These are phyloP conservation scores for Amanita subjunquillea DNA, from an alignment of 768 basidiomycete species.

Conservation along the genomic window DNA sequence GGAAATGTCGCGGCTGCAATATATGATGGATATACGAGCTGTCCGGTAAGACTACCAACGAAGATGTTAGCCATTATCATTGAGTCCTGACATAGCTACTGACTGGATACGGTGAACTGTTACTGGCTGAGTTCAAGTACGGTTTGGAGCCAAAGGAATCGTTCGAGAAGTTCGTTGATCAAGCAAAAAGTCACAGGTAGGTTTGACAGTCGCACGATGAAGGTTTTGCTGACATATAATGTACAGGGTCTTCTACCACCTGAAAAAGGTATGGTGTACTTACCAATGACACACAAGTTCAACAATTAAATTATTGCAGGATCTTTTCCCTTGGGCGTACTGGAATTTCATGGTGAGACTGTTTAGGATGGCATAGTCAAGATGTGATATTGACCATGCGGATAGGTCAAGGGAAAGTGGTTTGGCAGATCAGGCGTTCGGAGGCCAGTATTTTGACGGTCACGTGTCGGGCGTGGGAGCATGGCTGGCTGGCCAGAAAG, in stretches of 20 bases:
- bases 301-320: conserved; percentile 21
- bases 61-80: background rate
- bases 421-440: conserved; percentile 26
- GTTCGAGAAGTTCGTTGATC: conserved; percentile 63
- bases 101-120: conserved; percentile 70
- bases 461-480: conserved; percentile 4
- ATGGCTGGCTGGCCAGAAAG: conserved; percentile 1
- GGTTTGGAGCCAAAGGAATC: conserved; percentile 82
- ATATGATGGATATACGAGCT: conserved; percentile 88
- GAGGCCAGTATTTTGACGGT: conserved; percentile 19
- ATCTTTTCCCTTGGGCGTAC: conserved; percentile 67
- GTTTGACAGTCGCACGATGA: conserved; percentile 10
- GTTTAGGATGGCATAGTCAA: conserved; percentile 7
- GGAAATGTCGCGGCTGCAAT: conserved; percentile 58
- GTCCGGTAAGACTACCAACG: conserved; percentile 46
- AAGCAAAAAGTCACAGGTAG: conserved; percentile 65
- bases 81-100: conserved; percentile 37
- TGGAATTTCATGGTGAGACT: conserved; percentile 60
- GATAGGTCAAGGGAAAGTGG: conserved; percentile 36
- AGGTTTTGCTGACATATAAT: conserved; percentile 7
- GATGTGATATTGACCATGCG: conserved; percentile 19
- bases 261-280: conserved; percentile 56
- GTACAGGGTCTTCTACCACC: conserved; percentile 66
- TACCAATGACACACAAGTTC: background rate
- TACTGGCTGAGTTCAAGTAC: conserved; percentile 95